Percentiles rank a stretch among this genome's conserved stretches.
Conservation (phyloP, 257 asterid species). For the Salvia splendens region DNA sequence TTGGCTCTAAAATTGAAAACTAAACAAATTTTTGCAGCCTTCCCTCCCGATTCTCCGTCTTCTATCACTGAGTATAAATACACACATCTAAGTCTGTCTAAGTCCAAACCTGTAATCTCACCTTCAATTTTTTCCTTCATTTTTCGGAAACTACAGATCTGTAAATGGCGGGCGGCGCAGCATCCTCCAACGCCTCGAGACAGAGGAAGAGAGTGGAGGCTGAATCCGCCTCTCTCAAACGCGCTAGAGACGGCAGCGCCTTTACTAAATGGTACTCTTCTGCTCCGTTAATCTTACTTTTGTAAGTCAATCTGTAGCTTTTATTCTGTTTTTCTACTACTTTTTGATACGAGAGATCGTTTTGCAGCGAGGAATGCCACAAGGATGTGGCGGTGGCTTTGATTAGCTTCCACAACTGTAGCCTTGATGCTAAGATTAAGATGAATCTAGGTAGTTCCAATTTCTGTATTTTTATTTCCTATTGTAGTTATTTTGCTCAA, state of each 20-base stretch:
- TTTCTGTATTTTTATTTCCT: neutral
- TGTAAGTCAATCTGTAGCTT: neutral
- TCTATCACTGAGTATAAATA: constrained; percentile 24
- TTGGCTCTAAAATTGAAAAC: neutral
- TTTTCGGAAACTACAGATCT: neutral
- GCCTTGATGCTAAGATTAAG: constrained; percentile 78
- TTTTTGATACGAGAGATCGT: neutral
- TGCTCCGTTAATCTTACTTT: no score
- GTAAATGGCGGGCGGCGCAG: constrained; percentile 53
- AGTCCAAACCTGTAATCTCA: neutral
- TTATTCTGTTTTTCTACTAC: no score
- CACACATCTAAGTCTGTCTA: neutral
- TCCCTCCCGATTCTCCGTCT: constrained; percentile 24
- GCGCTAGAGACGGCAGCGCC: constrained; percentile 88
- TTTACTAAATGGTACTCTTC: constrained; percentile 66
- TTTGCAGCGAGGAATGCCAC: constrained; percentile 66
- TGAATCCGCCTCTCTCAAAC: constrained; percentile 56
- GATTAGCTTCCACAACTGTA: constrained; percentile 76
- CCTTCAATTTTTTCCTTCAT: neutral
- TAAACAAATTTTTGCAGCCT: neutral
- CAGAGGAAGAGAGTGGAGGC: constrained; percentile 72
- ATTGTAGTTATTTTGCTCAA: neutral
- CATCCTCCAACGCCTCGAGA: constrained; percentile 49
- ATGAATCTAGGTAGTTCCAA: constrained; percentile 63
- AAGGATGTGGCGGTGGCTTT: constrained; percentile 79